Conservation (phyloP, 2,329 filamentous ascomycete species). For the Fusarium chuoi region DNA sequence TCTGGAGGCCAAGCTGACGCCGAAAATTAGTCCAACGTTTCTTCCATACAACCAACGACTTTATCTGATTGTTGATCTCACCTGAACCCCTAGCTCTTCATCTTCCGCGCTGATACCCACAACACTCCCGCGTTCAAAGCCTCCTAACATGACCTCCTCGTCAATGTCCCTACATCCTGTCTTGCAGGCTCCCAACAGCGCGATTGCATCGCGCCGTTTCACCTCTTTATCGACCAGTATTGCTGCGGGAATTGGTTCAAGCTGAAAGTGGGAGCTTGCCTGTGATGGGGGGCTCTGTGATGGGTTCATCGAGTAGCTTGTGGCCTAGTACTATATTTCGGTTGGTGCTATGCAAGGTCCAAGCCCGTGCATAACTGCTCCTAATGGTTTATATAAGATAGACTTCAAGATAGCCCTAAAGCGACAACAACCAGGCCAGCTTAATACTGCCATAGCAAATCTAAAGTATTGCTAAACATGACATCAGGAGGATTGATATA, state of each 20-base stretch:
- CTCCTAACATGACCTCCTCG: conserved; percentile 58
- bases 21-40: conserved; percentile 13
- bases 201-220: conserved; percentile 47
- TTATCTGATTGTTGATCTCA: conserved; percentile 44
- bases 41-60: too few relatives aligned
- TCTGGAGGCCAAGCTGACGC: conserved; percentile 60
- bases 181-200: conserved; percentile 45
- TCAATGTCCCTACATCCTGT: conserved; percentile 63
- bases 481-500: not conserved
- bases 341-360: not conserved
- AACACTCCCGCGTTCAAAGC: conserved; percentile 61
- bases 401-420: not conserved
- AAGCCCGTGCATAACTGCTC: not conserved
- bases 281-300: conserved; percentile 47
- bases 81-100: conserved; percentile 58
- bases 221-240: conserved; percentile 54
- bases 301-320: not conserved
- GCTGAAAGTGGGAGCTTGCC: conserved; percentile 57
- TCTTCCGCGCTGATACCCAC: conserved; percentile 66
- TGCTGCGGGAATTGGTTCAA: conserved; percentile 58
- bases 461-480: not conserved
- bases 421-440: not conserved
- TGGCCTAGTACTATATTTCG: not conserved
- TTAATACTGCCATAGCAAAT: not conserved
- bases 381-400: not conserved